Evolutionary conservation across 805 yeast genomes (phyloP).

Genomic region (Wickerhamomyces canadensis): DNA sequence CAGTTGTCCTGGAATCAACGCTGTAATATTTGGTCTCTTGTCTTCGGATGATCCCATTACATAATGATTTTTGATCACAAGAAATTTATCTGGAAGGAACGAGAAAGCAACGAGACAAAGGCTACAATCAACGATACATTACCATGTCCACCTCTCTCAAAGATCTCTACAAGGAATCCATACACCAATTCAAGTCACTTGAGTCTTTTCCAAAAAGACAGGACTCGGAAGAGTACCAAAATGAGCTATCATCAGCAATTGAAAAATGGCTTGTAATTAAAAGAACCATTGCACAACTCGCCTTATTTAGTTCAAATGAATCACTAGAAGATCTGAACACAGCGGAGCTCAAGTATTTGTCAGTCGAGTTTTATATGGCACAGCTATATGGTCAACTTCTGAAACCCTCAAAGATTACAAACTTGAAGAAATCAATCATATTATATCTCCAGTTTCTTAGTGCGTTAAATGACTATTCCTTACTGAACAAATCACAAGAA

Average conservation of each 20-base stretch:
- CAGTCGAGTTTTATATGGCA: slow-evolving; percentile 57
- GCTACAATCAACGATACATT: too few relatives aligned
- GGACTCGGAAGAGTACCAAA: slow-evolving; percentile 39
- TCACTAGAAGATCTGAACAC: slow-evolving; percentile 63
- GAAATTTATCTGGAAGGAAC: background rate
- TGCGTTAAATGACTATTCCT: slow-evolving; percentile 38
- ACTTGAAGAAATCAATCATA: slow-evolving; percentile 37
- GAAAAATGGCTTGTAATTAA: slow-evolving; percentile 41
- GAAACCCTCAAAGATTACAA: slow-evolving; percentile 26
- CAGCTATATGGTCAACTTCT: slow-evolving; percentile 22
- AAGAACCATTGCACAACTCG: slow-evolving; percentile 36
- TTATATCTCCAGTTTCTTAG: slow-evolving; percentile 41
- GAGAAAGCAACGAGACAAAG: too few relatives aligned
- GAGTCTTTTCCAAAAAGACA: slow-evolving; percentile 27
- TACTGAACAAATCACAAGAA: slow-evolving; percentile 34
- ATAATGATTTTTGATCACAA: background rate
- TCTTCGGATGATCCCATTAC: too few relatives aligned
- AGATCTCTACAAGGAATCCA: slow-evolving; percentile 2
- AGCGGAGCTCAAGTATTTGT: slow-evolving; percentile 51
- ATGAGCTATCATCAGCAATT: slow-evolving; percentile 29
- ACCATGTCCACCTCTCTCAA: slow-evolving; percentile 3
- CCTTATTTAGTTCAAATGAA: slow-evolving; percentile 71
- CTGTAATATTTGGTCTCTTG: too few relatives aligned
- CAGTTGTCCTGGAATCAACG: too few relatives aligned
- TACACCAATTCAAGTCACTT: background rate